phyloP scores from a whole-genome alignment of 495 filamentous ascomycete species.

The Trichoderma asperelloides region DNA sequence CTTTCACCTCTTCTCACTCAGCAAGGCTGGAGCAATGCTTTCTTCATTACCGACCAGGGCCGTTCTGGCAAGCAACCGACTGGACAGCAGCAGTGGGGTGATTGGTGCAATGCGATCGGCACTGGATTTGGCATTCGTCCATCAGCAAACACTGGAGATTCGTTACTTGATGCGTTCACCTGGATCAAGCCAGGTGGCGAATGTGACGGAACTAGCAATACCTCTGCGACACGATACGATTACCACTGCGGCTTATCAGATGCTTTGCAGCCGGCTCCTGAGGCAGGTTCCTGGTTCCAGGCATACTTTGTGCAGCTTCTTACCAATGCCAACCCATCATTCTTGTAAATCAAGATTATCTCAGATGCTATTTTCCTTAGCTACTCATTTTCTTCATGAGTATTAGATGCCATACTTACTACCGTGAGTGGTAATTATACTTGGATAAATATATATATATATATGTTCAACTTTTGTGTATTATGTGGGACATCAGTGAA shows the following conservation, averaged over 20 bases:
- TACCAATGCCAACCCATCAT: constrained; percentile 55
- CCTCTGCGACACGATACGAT: constrained; percentile 56
- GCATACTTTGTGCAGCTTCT: constrained; percentile 65
- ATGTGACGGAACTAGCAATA: constrained; percentile 66
- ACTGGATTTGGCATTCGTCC: constrained; percentile 68
- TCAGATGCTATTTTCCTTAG: too few relatives aligned
- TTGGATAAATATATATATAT: too few relatives aligned
- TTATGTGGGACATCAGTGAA: too few relatives aligned
- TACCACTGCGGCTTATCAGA: constrained; percentile 57
- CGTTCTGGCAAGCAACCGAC: constrained; percentile 58
- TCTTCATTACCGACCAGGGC: constrained; percentile 63
- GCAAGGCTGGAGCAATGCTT: background rate
- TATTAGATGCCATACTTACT: too few relatives aligned
- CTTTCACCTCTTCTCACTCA: background rate
- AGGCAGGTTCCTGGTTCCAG: constrained; percentile 75
- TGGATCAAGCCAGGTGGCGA: constrained; percentile 83
- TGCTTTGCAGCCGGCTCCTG: constrained; percentile 58
- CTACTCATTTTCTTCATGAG: too few relatives aligned
- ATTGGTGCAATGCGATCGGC: constrained; percentile 78
- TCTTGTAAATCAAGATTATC: constrained; percentile 15
- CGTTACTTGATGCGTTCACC: constrained; percentile 65
- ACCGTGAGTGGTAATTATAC: too few relatives aligned
- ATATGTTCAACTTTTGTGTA: too few relatives aligned
- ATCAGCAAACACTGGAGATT: constrained; percentile 50
- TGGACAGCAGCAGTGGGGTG: constrained; percentile 60